These are phyloP conservation scores for Cyclostephanos invisitatus DNA, from an alignment of 108 stramenopile species.

Conservation along the genomic window DNA sequence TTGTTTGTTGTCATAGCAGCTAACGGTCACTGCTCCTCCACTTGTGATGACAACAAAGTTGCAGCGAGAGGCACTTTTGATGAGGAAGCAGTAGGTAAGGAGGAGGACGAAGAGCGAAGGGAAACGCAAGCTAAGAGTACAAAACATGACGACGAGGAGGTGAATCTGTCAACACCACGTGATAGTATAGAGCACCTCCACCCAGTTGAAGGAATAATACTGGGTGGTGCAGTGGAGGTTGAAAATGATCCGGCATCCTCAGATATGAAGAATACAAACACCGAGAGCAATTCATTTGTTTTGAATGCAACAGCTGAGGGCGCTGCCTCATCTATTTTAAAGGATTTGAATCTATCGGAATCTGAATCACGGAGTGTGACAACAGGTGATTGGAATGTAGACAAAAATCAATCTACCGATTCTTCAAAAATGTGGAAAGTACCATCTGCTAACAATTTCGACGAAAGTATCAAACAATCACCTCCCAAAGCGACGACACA, in stretches of 20 bases:
- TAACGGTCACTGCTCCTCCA: constrained; percentile 6
- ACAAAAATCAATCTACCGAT: not conserved
- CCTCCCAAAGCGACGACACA: not conserved
- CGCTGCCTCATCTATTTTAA: not conserved
- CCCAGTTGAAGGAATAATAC: constrained; percentile 5
- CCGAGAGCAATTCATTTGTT: not conserved
- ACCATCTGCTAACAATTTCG: not conserved
- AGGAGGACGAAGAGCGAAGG: not conserved
- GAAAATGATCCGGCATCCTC: not conserved
- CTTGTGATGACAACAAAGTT: not conserved
- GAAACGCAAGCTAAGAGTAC: not conserved
- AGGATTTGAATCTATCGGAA: not conserved
- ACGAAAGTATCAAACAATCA: not conserved
- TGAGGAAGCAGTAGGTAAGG: constrained; percentile 11
- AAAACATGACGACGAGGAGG: not conserved
- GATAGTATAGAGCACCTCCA: not conserved
- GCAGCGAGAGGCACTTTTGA: not conserved
- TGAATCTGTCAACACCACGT: not conserved
- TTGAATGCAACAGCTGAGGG: not conserved
- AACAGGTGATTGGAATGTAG: not conserved
- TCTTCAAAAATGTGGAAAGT: not conserved
- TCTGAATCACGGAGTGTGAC: not conserved
- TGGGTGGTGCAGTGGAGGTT: not conserved
- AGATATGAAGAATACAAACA: not conserved
- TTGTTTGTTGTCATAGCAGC: constrained; percentile 28